Conservation (phyloP, 2,329 filamentous ascomycete genomes). For the Fusarium sp. region DNA sequence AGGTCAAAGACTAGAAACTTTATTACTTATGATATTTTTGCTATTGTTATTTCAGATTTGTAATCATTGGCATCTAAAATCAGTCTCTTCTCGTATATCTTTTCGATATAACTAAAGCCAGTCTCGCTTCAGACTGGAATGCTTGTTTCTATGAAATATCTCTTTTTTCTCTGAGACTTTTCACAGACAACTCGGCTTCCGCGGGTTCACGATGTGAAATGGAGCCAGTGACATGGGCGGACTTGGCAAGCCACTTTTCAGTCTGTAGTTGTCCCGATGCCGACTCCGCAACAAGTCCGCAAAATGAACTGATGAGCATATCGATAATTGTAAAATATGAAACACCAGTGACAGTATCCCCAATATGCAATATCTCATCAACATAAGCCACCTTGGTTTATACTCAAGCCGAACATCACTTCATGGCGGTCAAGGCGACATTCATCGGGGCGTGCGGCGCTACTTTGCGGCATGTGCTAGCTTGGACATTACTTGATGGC, state of each 20-base stretch:
- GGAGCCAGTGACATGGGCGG: background rate
- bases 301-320: background rate
- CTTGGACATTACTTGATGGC: background rate
- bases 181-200: background rate
- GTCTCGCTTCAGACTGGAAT: background rate
- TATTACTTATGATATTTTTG: too few species aligned
- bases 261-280: background rate
- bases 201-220: background rate
- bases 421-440: background rate
- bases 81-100: too few species aligned
- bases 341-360: accelerated
- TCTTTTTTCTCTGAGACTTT: background rate
- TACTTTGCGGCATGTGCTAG: background rate
- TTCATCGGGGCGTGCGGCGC: background rate
- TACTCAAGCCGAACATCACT: background rate
- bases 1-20: too few species aligned
- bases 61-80: too few species aligned
- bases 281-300: background rate
- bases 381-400: too few species aligned
- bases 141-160: background rate
- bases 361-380: accelerated
- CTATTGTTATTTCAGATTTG: too few species aligned
- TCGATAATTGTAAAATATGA: background rate
- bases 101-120: too few species aligned
- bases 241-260: background rate